These are phyloP conservation scores for Plantago rigida DNA, from an alignment of 305 asterid species.

Conservation along the genomic window DNA sequence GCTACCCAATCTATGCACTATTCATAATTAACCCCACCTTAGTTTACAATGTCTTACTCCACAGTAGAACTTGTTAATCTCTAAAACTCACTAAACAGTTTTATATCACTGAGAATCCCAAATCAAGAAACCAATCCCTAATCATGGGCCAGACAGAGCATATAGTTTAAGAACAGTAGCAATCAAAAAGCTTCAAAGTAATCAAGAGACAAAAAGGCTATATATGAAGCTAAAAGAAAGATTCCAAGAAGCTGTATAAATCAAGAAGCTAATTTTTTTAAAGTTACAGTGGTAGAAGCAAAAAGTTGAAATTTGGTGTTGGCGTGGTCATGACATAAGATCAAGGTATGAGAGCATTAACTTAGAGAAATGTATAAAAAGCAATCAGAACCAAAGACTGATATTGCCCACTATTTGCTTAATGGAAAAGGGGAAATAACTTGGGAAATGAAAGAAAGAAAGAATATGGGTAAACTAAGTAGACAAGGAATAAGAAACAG, in stretches of 20 bases:
- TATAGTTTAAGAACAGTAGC: constrained; percentile 11
- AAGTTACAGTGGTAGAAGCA: constrained; percentile 1
- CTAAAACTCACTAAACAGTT: constrained; percentile 2
- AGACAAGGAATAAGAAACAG: background rate
- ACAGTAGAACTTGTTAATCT: too few relatives aligned
- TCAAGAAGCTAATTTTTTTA: constrained; percentile 24
- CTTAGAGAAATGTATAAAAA: background rate
- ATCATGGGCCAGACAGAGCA: background rate
- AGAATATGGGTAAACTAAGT: background rate
- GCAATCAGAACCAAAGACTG: constrained; percentile 11
- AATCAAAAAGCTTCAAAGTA: background rate
- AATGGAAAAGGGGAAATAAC: background rate
- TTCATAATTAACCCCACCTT: constrained; percentile 10
- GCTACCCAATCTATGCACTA: constrained; percentile 10
- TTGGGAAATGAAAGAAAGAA: background rate
- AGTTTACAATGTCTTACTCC: background rate
- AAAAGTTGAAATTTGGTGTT: constrained; percentile 9
- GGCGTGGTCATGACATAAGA: constrained; percentile 12
- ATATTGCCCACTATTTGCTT: background rate
- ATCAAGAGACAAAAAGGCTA: constrained; percentile 25
- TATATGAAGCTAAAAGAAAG: constrained; percentile 23
- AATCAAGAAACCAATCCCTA: background rate
- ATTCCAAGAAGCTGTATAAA: constrained; percentile 23
- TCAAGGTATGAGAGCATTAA: background rate
- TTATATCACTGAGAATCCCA: background rate